phyloP scores from a whole-genome alignment of 1,284 basidiomycete genomes.

The Rhizoctonia solani region DNA sequence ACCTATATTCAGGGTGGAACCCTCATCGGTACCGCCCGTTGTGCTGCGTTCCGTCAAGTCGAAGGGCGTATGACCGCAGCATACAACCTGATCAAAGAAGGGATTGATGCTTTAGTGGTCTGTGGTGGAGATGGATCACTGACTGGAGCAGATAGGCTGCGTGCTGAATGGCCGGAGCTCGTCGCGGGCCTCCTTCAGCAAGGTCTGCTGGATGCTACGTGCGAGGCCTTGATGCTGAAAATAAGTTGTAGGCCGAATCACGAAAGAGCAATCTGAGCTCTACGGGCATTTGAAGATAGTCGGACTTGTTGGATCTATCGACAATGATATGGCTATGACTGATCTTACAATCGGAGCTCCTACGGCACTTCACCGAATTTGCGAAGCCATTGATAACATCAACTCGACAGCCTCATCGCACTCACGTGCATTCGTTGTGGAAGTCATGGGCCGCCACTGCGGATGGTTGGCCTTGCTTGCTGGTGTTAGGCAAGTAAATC shows the following conservation, averaged over 20 bases:
- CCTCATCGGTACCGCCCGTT: constrained; percentile 93
- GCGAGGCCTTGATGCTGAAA: constrained; percentile 9
- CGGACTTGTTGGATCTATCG: constrained; percentile 96
- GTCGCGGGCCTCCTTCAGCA: constrained; percentile 68
- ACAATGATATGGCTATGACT: constrained; percentile 99
- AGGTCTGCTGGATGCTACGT: constrained; percentile 48
- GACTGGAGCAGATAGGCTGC: constrained; percentile 93
- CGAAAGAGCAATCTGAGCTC: constrained; percentile 66
- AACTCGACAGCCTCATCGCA: constrained; percentile 96
- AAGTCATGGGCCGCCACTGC: constrained; percentile 98
- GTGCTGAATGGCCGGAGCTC: constrained; percentile 90
- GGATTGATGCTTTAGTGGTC: constrained; percentile 95
- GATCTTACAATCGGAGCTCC: constrained; percentile 96
- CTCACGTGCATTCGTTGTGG: constrained; percentile 96
- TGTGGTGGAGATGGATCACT: constrained; percentile 97
- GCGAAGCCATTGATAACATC: constrained; percentile 97
- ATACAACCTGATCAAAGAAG: constrained; percentile 89
- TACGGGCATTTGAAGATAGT: constrained; percentile 92
- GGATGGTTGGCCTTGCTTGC: constrained; percentile 96
- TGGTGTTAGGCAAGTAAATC: constrained; percentile 70
- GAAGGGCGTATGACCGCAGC: constrained; percentile 90
- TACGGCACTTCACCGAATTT: constrained; percentile 94
- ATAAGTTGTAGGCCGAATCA: constrained; percentile 63
- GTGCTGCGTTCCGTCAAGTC: constrained; percentile 79
- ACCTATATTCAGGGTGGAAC: constrained; percentile 78